Base-by-base conservation (phyloP, 2,329 filamentous ascomycete genomes). In the Pseudocercospora vitis region DNA sequence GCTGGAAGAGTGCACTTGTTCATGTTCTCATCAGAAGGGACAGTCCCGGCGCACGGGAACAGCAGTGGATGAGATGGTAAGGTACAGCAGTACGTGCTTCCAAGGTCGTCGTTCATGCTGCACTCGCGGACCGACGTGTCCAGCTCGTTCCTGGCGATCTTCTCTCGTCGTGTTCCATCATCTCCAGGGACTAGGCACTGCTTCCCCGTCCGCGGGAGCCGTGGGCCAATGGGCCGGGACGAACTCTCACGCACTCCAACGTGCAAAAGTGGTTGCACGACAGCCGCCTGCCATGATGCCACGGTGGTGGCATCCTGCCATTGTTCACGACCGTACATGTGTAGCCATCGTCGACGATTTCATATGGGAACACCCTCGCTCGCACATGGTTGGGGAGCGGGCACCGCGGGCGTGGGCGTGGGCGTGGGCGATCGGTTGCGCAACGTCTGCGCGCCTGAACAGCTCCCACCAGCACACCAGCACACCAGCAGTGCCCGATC, bases 211-310 rank as follows among this genome's bases (percentile, higher is more conserved):
- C 19, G 44, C 44, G 44, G 26, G 29, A n/a, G 8, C n/a, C 44
- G 44, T 18, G 21, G 23, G 14, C 44, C 44, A 47, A 47, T 47
- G 44, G 16, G 24, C 29, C 28, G 44, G 44, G 16, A 23, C 29
- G 26, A 47, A 47, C 7, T 31, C 26, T 19, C 26, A n/a, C 11
- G 44, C 29, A 32, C 16, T n/a, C 5, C 31, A n/a, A 33, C 44
- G 26, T 32, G 44, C 26, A 31, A 47, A 47, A 33, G 29, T 47
- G 44, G 44, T 47, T 32, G 44, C 44, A 47, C 44, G 23, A 26
- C 9, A 29, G 37, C 37, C 12, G 18, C 18, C 37, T 42, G 37
- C 37, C 37, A 42, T 42, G 37, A 42, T 26, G 37, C 37, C 37
- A 42, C 21, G 21, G 37, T 42, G 37, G 37, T 42, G 8, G 37